Evolutionary conservation across 805 yeast genomes (phyloP), one percentile per base, ranked within the genome.

Genomic region (Saturnispora quitensis): DNA sequence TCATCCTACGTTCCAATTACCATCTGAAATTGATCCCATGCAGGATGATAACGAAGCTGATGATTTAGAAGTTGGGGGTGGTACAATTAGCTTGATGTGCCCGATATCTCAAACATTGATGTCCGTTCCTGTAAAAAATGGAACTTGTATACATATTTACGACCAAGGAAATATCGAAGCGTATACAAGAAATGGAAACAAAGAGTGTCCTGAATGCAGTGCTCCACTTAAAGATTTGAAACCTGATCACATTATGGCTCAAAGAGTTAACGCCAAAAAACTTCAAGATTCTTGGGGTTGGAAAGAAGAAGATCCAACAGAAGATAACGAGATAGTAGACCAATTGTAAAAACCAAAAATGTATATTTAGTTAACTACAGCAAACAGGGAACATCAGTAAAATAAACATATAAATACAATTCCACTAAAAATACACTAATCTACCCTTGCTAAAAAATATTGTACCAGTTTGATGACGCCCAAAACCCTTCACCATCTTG

Each of bases 21-120:
- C 88, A 0, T 73, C 68, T 35, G 43, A 25, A 31, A 25, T 46
- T 7, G 51, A 49, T 28, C 51, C 51, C 3, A 22, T 25, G 25
- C n/a, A 52, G 9, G 75, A 71, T 15, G 72, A 65, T 6, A 67
- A 28, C 18, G 44, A 62, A 0, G 65, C 60, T 12, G 81, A 73
- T 13, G 82, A 77, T 38, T 87, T 82, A 22, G 91, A 83, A 22
- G 75, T 86, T 5, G 80, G 78, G 9, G 95, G 93, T 51, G 93
- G 93, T 38, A 76, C 68, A 36, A 69, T 86, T n/a, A 80, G 82
- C 45, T 62, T 86, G 52, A 74, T 71, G 25, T 89, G 90, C 62
- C 91, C 91, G 0, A 70, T 86, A 13, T 78, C 89, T 0, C 61
- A 76, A 53, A 69, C 73, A 49, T 63, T 69, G 43, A 83, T 77